Evolutionary conservation across 1,284 basidiomycete genomes (phyloP).

Genomic region (Prillingera fragicola): DNA sequence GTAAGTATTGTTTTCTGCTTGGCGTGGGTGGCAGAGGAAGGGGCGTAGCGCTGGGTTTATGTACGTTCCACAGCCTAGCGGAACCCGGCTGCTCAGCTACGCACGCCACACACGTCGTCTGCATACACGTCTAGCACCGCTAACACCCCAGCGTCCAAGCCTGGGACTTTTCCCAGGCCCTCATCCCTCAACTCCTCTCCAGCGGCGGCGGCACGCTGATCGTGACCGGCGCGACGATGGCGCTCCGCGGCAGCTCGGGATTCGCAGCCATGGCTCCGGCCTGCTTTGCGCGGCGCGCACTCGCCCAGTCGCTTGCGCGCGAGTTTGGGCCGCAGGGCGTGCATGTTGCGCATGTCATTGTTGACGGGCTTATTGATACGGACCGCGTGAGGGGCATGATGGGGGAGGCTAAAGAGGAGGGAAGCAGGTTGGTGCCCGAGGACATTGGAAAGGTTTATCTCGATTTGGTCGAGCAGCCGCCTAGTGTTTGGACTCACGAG

Average conservation of each 20-base stretch:
- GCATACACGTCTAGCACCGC: no score
- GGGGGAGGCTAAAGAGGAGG: constrained; percentile 24
- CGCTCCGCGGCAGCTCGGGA: constrained; percentile 26
- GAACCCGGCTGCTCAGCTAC: no score
- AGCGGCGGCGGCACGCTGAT: constrained; percentile 34
- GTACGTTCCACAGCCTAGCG: no score
- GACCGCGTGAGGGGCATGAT: constrained; percentile 20
- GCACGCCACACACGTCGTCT: no score
- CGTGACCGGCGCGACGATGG: constrained; percentile 45
- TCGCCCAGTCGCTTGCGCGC: constrained; percentile 42
- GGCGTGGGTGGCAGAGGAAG: no score
- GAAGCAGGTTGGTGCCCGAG: constrained; percentile 10
- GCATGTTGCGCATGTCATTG: constrained; percentile 48
- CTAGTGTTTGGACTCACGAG: constrained; percentile 43
- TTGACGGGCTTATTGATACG: constrained; percentile 47
- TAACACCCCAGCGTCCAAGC: no score
- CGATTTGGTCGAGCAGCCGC: constrained; percentile 40
- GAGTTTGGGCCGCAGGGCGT: constrained; percentile 49
- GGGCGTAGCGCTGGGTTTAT: no score
- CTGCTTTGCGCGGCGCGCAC: constrained; percentile 36
- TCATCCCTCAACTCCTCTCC: constrained; percentile 33
- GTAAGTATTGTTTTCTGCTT: constrained; percentile 26
- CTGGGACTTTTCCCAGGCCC: constrained; percentile 33
- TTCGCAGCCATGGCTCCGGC: constrained; percentile 36
- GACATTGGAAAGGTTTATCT: constrained; percentile 32